phyloP scores from a whole-genome alignment of 495 filamentous ascomycete genomes.

The Penicillium goetzii region DNA sequence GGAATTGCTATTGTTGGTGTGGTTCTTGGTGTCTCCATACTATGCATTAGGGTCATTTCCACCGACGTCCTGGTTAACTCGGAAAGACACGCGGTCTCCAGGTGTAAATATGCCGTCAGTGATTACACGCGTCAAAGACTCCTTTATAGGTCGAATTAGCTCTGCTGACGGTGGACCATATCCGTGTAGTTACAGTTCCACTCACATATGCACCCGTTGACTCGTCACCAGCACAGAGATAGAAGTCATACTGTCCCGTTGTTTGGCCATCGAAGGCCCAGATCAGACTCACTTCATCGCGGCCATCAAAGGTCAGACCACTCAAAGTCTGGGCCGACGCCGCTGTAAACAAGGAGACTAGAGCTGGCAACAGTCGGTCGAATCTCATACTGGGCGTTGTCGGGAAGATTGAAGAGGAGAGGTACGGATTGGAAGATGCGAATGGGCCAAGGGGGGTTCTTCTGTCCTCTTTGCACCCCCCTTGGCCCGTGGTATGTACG shows the following conservation, averaged over 20 bases:
- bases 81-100: conserved; percentile 56
- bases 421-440: conserved; percentile 7
- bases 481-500: conserved; percentile 23
- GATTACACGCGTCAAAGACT: conserved; percentile 47
- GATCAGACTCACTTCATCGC: conserved; percentile 47
- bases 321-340: conserved; percentile 60
- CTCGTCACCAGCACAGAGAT: conserved; percentile 68
- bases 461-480: neutral
- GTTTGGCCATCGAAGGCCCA: conserved; percentile 36
- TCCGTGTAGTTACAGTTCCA: neutral
- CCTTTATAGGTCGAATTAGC: conserved; percentile 32
- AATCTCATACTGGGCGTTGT: conserved; percentile 39
- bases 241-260: conserved; percentile 61
- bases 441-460: conserved; percentile 6
- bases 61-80: conserved; percentile 51
- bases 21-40: conserved; percentile 42
- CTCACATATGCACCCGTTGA: conserved; percentile 45
- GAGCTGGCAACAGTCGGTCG: conserved; percentile 38
- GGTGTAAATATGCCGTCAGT: conserved; percentile 46
- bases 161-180: neutral
- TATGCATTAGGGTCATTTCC: conserved; percentile 62
- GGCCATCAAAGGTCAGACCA: conserved; percentile 53
- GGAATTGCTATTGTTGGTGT: neutral
- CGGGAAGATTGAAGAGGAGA: conserved; percentile 12
- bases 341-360: conserved; percentile 47